Evolutionary conservation across 2,329 filamentous ascomycete species (phyloP).

Genomic region (Botrytis tulipae): DNA sequence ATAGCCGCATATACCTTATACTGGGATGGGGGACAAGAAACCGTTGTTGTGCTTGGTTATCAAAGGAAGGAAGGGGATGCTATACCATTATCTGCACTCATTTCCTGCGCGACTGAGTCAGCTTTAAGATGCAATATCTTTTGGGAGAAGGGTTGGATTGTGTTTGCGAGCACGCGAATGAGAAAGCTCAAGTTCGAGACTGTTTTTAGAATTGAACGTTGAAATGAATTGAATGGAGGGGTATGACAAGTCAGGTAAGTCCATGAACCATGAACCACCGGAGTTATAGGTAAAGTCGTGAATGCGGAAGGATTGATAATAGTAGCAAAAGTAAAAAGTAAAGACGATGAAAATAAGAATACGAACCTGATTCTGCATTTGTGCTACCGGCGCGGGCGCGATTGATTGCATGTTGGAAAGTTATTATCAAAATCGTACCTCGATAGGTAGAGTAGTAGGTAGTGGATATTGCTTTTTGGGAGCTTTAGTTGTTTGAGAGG

Average conservation of each 20-base stretch:
- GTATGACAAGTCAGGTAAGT: constrained; percentile 19
- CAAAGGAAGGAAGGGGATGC: constrained; percentile 5
- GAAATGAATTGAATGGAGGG: constrained; percentile 20
- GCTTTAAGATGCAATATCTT: constrained; percentile 23
- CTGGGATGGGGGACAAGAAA: constrained; percentile 12
- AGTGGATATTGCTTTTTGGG: not conserved
- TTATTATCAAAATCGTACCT: not conserved
- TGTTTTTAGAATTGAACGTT: constrained; percentile 8
- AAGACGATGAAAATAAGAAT: constrained; percentile 12
- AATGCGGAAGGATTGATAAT: constrained; percentile 8
- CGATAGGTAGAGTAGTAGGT: not conserved
- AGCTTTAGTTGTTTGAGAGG: not conserved
- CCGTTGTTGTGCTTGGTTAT: constrained; percentile 12
- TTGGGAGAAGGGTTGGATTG: not conserved
- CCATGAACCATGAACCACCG: not conserved
- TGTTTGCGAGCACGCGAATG: not conserved
- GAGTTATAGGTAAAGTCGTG: constrained; percentile 8
- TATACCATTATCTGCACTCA: constrained; percentile 37
- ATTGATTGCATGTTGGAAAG: constrained; percentile 35
- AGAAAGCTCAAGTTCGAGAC: constrained; percentile 1
- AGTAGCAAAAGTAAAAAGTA: not conserved
- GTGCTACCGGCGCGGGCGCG: constrained; percentile 36
- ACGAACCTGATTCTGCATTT: constrained; percentile 36
- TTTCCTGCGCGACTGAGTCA: constrained; percentile 37
- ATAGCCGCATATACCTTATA: constrained; percentile 19